Evolutionary conservation across 1,139 yeast species (phyloP).

Genomic region (Magnusiomyces fungicola): DNA sequence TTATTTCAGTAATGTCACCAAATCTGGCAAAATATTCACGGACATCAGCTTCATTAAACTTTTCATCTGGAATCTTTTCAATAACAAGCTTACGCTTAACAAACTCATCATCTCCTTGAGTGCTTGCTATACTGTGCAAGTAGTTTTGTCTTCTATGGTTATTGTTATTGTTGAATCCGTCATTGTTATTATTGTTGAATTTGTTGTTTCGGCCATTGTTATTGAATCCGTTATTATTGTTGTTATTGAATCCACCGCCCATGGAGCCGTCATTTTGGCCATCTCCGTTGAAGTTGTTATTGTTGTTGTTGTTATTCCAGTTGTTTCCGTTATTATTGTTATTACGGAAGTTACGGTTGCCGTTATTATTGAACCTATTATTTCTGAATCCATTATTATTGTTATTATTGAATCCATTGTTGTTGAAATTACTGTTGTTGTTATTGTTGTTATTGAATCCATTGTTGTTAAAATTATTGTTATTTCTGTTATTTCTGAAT

Average conservation of each 20-base stretch:
- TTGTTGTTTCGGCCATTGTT: background rate
- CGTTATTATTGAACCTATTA: conserved; percentile 7
- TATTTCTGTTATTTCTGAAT: conserved; percentile 6
- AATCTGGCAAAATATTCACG: conserved; percentile 36
- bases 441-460: background rate
- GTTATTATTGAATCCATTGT: conserved; percentile 3
- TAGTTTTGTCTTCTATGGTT: conserved; percentile 3
- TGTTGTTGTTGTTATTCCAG: background rate
- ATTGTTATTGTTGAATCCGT: conserved; percentile 4
- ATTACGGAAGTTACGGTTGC: conserved; percentile 1
- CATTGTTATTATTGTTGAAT: background rate
- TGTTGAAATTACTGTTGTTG: conserved; percentile 3
- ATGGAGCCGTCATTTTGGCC: conserved; percentile 6
- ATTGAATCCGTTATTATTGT: conserved; percentile 2
- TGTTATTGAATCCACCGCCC: conserved; percentile 9
- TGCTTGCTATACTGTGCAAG: conserved; percentile 17
- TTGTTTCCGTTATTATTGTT: conserved; percentile 3
- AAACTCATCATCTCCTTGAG: conserved; percentile 20
- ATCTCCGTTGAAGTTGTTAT: conserved; percentile 7
- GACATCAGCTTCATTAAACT: conserved; percentile 33
- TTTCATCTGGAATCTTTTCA: conserved; percentile 39
- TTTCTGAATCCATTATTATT: conserved; percentile 7
- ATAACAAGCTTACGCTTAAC: conserved; percentile 31
- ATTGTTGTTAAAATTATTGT: conserved; percentile 6
- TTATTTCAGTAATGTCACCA: conserved; percentile 35